Base-by-base conservation (phyloP, 805 yeast species). In the Blastobotrys muscicola region DNA sequence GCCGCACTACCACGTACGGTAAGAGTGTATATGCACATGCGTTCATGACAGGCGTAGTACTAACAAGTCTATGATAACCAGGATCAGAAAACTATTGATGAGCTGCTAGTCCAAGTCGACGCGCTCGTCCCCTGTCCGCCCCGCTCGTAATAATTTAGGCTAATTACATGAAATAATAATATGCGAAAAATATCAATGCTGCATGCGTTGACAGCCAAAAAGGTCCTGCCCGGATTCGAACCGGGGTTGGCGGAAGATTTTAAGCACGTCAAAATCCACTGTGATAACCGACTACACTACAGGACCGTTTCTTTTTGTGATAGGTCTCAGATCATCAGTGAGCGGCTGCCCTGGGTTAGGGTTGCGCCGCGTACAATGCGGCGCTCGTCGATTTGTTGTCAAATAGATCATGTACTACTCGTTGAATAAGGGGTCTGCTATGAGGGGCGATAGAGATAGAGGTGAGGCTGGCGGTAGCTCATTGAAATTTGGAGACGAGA, bases 91-190 rank as follows among this genome's bases (percentile, higher is more conserved):
- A n/a, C 15, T n/a, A 32, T 32, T 7, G 34, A 32, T n/a, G 34
- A 32, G 14, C 14, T 32, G 14, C 14, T 9, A 5, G 15, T 5
- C 12, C 12, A 10, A 20, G 6, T 57, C 63, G 62, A 57, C 62
- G 44, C 49, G 55, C 62, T 63, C 63, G 63, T 63, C 58, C 51
- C 59, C 63, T 63, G 59, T 58, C 62, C 58, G 63, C 62, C 63
- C 62, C 59, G 48, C 48, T 54, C 56, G 59, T 63, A 58, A 57
- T 20, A 20, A 20, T 20, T 20, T 20, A 20, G 26, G 26, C 26
- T 20, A 6, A 6, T 36, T 30, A 36, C 12, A 36, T 20, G 20
- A 29, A n/a, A 10, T 13, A n/a, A 10, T 13, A 30, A 36, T 36
- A 36, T n/a, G 31, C 39, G n/a, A 23, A 20, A 20, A 20, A 6